Conservation (phyloP, 2,329 filamentous ascomycete genomes). For the Bisporella sp. region DNA sequence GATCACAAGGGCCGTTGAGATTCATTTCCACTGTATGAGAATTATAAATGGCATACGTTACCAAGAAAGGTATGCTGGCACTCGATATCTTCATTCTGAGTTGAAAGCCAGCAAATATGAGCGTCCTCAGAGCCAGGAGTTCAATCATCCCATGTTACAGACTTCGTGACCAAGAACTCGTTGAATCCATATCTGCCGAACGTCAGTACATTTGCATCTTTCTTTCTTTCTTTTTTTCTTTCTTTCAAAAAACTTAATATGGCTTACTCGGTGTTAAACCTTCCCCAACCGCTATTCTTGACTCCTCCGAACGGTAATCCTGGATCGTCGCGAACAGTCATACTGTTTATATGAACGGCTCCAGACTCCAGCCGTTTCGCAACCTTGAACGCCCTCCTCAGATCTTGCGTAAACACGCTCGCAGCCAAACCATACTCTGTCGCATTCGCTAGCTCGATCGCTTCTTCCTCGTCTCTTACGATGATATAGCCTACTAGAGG, state of each 20-base stretch:
- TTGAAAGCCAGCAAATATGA: too few relatives aligned
- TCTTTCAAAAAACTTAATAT: not conserved
- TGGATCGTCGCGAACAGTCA: constrained; percentile 56
- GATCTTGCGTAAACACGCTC: constrained; percentile 56
- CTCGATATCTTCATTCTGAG: too few relatives aligned
- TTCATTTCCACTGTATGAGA: too few relatives aligned
- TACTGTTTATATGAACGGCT: constrained; percentile 59
- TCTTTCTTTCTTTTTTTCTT: too few relatives aligned
- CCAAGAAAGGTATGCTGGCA: too few relatives aligned
- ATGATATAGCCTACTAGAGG: constrained; percentile 49
- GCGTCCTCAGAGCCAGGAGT: too few relatives aligned
- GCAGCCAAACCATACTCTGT: constrained; percentile 60
- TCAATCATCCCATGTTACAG: constrained; percentile 7
- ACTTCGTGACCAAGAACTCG: constrained; percentile 4
- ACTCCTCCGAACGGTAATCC: constrained; percentile 2
- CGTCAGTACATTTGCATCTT: not conserved
- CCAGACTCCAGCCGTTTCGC: constrained; percentile 46
- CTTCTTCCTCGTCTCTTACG: constrained; percentile 49
- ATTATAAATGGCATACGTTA: too few relatives aligned
- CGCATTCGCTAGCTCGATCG: constrained; percentile 53
- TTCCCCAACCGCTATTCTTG: not conserved
- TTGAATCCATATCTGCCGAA: not conserved
- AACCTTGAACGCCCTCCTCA: constrained; percentile 28
- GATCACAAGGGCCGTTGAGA: too few relatives aligned
- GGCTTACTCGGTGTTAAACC: not conserved